Percentiles rank a stretch among this genome's conserved stretches.
These are phyloP conservation scores for Salix purpurea DNA, from an alignment of 345 rosid genomes.

Conservation along the genomic window DNA sequence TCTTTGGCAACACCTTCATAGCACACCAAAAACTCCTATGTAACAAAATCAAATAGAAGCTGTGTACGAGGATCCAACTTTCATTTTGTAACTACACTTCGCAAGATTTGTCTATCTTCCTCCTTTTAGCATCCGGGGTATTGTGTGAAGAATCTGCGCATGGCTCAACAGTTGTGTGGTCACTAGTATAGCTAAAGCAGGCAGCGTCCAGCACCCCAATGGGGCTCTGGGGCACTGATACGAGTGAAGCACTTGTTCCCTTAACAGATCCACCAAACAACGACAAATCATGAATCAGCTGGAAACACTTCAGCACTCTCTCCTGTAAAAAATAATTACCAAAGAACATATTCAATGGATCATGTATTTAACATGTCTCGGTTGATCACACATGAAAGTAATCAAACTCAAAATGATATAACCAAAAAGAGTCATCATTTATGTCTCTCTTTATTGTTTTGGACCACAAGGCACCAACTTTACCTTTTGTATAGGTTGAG, in stretches of 20 bases:
- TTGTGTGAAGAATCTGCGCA: constrained; percentile 42
- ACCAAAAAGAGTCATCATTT: constrained; percentile 16
- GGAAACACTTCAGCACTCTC: constrained; percentile 43
- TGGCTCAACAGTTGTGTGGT: constrained; percentile 40
- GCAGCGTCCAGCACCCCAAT: constrained; percentile 66
- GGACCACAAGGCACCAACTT: constrained; percentile 25
- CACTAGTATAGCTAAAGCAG: constrained; percentile 64
- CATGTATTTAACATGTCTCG: neutral
- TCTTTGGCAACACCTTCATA: constrained; percentile 13
- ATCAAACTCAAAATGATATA: constrained; percentile 16
- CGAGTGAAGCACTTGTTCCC: constrained; percentile 20
- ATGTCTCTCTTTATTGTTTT: constrained; percentile 1
- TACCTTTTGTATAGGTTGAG: constrained; percentile 51
- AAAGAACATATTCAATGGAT: neutral
- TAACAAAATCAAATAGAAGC: constrained; percentile 7
- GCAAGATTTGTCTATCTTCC: constrained; percentile 40
- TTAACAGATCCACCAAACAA: constrained; percentile 24
- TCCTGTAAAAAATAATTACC: constrained; percentile 32
- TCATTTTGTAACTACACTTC: constrained; percentile 21
- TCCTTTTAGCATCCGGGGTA: constrained; percentile 43
- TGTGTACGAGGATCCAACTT: neutral
- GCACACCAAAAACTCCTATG: constrained; percentile 18
- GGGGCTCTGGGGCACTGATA: constrained; percentile 57
- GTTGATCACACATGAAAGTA: constrained; percentile 1
- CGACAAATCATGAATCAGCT: constrained; percentile 33